A percentile compares a stretch with the other conserved stretches of the same genome.
Conservation (phyloP, 495 filamentous ascomycete species). For the Penicillium longicatenatum region DNA sequence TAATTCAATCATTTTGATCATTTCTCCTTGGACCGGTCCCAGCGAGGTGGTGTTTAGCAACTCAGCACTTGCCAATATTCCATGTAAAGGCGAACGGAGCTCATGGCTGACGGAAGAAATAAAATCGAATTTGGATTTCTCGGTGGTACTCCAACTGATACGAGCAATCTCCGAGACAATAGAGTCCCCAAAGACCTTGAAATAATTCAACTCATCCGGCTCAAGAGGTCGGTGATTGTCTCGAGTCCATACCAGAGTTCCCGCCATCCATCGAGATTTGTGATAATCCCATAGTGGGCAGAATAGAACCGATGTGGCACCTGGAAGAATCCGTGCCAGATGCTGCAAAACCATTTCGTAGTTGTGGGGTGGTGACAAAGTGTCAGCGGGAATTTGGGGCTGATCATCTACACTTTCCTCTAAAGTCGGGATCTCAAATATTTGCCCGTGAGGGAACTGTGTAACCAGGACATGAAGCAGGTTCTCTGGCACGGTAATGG, state of each 20-base stretch:
- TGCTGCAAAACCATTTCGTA: slow-evolving; percentile 9
- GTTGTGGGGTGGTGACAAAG: not conserved
- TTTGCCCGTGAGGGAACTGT: slow-evolving; percentile 32
- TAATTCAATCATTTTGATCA: slow-evolving; percentile 63
- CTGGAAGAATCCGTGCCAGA: slow-evolving; percentile 38
- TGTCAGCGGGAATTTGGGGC: not conserved
- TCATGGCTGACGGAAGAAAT: slow-evolving; percentile 76
- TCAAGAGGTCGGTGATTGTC: slow-evolving; percentile 44
- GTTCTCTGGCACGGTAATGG: slow-evolving; percentile 17
- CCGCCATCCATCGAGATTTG: slow-evolving; percentile 63
- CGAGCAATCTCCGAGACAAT: slow-evolving; percentile 62
- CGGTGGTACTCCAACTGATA: slow-evolving; percentile 48
- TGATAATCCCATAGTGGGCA: slow-evolving; percentile 65
- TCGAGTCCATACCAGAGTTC: slow-evolving; percentile 57
- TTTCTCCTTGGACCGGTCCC: slow-evolving; percentile 53
- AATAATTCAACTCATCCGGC: slow-evolving; percentile 52
- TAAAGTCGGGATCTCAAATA: slow-evolving; percentile 27
- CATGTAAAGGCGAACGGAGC: slow-evolving; percentile 69
- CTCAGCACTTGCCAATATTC: slow-evolving; percentile 65
- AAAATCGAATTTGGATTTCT: slow-evolving; percentile 67
- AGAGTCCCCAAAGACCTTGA: slow-evolving; percentile 61
- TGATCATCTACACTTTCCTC: slow-evolving; percentile 5
- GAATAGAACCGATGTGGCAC: slow-evolving; percentile 57
- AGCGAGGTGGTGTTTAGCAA: slow-evolving; percentile 59
- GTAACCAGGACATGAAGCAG: slow-evolving; percentile 30